phyloP scores from a whole-genome alignment of 2,329 filamentous ascomycete genomes.

The Rachicladosporium sp. region DNA sequence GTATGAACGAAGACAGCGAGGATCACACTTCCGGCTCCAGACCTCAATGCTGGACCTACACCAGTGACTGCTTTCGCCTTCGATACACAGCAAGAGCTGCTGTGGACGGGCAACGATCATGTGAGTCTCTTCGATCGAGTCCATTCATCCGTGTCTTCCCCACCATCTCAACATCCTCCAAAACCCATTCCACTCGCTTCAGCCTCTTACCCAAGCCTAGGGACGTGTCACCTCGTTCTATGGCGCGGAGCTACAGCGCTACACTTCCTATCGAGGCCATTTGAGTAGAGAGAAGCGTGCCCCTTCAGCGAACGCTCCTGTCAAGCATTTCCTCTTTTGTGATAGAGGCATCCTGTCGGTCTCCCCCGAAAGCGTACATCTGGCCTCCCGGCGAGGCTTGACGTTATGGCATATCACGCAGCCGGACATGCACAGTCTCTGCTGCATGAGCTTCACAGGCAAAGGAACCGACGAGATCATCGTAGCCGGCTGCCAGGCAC shows the following conservation, averaged over 20 bases:
- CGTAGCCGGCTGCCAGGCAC: conserved; percentile 72
- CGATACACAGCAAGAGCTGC: conserved; percentile 74
- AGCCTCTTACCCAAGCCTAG: conserved; percentile 32
- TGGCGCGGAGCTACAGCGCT: conserved; percentile 70
- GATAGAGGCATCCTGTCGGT: conserved; percentile 83
- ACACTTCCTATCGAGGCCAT: conserved; percentile 83
- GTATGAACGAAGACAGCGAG: conserved; percentile 53
- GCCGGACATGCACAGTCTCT: conserved; percentile 70
- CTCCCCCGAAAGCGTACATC: conserved; percentile 72
- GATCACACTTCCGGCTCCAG: conserved; percentile 67
- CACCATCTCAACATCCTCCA: background rate
- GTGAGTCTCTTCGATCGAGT: conserved; percentile 37
- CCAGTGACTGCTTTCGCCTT: conserved; percentile 74
- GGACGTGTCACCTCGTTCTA: conserved; percentile 84
- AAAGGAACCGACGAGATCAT: conserved; percentile 74
- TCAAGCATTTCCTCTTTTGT: conserved; percentile 82
- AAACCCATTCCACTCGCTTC: no score
- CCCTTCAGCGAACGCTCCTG: conserved; percentile 49
- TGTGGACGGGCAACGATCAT: conserved; percentile 89
- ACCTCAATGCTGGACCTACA: conserved; percentile 52
- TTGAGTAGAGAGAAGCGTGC: conserved; percentile 28
- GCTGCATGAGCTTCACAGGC: conserved; percentile 91
- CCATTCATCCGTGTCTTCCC: background rate
- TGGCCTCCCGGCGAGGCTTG: conserved; percentile 69
- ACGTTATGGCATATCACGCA: conserved; percentile 79